Conservation (phyloP, 179 eudicot genomes). For the Silene noctiflora region DNA sequence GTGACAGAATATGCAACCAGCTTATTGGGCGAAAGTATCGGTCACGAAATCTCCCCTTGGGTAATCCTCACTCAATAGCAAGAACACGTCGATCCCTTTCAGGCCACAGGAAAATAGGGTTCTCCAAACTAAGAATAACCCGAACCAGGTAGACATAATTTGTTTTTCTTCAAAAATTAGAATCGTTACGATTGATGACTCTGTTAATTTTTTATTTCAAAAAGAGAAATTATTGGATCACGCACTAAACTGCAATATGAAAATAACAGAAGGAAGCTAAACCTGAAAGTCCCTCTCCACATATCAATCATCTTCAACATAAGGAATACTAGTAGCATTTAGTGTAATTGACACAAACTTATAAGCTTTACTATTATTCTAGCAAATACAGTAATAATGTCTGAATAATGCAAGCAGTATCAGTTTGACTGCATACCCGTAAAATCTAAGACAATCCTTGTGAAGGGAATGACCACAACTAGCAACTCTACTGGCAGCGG, state of each 20-base stretch:
- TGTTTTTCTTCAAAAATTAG: too few relatives aligned
- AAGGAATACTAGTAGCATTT: background rate
- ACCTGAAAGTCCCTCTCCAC: background rate
- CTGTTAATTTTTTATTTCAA: too few relatives aligned
- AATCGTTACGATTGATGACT: too few relatives aligned
- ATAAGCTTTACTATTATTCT: background rate
- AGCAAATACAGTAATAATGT: background rate
- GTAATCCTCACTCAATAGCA: constrained; percentile 3
- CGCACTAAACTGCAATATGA: too few relatives aligned
- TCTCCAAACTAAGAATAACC: too few relatives aligned
- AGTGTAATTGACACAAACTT: background rate
- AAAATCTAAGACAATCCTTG: constrained; percentile 52
- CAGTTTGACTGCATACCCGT: constrained; percentile 37
- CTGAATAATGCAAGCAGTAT: background rate
- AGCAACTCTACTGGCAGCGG: constrained; percentile 48
- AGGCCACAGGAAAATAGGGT: background rate
- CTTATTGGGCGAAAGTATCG: background rate
- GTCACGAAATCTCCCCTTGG: background rate
- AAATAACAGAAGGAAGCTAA: background rate
- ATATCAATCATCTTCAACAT: background rate
- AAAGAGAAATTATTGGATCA: too few relatives aligned
- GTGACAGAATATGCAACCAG: background rate
- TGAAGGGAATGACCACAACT: constrained; percentile 58
- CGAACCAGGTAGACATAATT: too few relatives aligned
- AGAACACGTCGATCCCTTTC: background rate